These are phyloP conservation scores for Syncephalis fuscata DNA, from an alignment of 371 early-diverging fungal species.

Conservation along the genomic window DNA sequence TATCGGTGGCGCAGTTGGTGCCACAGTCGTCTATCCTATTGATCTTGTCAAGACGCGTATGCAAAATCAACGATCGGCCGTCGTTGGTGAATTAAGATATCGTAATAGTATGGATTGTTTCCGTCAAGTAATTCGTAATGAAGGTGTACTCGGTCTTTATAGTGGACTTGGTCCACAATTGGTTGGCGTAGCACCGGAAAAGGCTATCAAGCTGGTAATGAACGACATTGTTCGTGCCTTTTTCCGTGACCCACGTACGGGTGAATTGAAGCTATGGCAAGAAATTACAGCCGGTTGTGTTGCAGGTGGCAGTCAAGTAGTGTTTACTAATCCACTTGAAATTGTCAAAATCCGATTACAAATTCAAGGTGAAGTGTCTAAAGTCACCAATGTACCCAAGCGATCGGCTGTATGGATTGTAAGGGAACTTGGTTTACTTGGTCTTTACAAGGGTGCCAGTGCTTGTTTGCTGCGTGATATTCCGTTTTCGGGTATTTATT, in stretches of 20 bases:
- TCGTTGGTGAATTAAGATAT: conserved; percentile 81
- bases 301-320: conserved; percentile 89
- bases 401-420: conserved; percentile 79
- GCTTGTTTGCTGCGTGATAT: conserved; percentile 93
- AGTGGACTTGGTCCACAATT: conserved; percentile 73
- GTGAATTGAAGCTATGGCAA: conserved; percentile 40
- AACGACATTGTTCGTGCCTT: conserved; percentile 83
- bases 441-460: conserved; percentile 87
- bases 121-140: conserved; percentile 55
- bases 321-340: conserved; percentile 66
- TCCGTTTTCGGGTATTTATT: conserved; percentile 94
- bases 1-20: conserved; percentile 91
- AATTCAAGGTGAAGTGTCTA: conserved; percentile 60
- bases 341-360: conserved; percentile 97
- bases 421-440: conserved; percentile 78
- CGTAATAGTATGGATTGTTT: conserved; percentile 85
- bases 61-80: conserved; percentile 34
- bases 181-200: conserved; percentile 62
- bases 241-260: conserved; percentile 37
- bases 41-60: conserved; percentile 69
- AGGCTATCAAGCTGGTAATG: conserved; percentile 95
- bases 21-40: conserved; percentile 91
- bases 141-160: conserved; percentile 70
- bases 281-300: conserved; percentile 79
- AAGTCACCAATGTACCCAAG: conserved; percentile 32